Percentiles rank a stretch among this genome's conserved stretches.
These are phyloP conservation scores for Antitrichia curtipendula DNA, from an alignment of 225 moss, liverwort and hornwort species.

Conservation along the genomic window DNA sequence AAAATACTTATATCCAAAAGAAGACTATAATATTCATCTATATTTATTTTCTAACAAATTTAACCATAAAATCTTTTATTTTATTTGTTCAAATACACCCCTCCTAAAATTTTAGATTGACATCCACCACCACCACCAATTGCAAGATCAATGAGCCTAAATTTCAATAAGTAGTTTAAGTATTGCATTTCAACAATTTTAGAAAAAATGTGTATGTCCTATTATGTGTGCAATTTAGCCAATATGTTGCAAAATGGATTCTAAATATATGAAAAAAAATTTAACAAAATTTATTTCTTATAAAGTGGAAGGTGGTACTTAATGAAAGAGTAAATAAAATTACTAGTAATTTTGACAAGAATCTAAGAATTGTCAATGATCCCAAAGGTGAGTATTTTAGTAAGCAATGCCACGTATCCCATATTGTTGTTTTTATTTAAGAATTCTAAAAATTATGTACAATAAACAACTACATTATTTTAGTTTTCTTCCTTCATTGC, in stretches of 20 bases:
- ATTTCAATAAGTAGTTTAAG: background rate
- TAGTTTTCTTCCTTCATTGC: background rate
- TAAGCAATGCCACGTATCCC: fast-evolving
- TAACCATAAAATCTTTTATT: fast-evolving
- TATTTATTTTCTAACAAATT: background rate
- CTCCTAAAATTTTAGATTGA: background rate
- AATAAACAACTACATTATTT: background rate
- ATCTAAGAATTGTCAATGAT: background rate
- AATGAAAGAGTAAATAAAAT: background rate
- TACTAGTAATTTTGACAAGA: background rate
- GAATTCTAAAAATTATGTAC: background rate
- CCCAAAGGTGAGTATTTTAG: background rate
- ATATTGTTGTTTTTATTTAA: background rate
- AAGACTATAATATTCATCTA: background rate
- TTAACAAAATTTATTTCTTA: background rate
- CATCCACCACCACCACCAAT: fast-evolving
- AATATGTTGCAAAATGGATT: background rate
- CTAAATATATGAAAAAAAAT: background rate
- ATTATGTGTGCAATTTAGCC: background rate
- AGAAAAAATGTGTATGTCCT: background rate
- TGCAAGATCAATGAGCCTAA: background rate
- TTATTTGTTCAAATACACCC: background rate
- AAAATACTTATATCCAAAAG: background rate
- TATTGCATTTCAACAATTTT: background rate
- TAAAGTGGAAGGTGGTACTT: background rate